These are phyloP conservation scores for Avena eriantha DNA, from an alignment of 176 grass and related monocot genomes.

Conservation along the genomic window DNA sequence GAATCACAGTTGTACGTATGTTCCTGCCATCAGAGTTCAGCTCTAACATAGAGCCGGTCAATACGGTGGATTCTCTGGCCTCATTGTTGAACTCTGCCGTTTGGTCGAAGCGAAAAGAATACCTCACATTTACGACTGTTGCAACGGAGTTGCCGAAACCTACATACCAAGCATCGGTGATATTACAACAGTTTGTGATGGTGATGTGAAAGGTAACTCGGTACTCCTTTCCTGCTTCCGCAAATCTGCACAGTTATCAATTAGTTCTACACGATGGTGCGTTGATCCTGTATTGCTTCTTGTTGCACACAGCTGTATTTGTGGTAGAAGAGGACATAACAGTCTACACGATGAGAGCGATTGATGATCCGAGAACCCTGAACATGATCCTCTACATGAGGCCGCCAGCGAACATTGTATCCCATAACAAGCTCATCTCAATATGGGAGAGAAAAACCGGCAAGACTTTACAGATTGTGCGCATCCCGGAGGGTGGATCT, in stretches of 20 bases:
- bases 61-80: not conserved
- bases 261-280: not conserved
- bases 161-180: constrained; percentile 3
- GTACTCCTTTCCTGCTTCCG: not conserved
- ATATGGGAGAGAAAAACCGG: constrained; percentile 52
- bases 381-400: constrained; percentile 72
- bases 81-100: not conserved
- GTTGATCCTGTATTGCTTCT: not conserved
- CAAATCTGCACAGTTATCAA: not conserved
- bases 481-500: constrained; percentile 45
- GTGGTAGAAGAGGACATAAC: constrained; percentile 58
- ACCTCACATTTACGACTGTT: not conserved
- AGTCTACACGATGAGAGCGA: constrained; percentile 44
- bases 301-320: constrained; percentile 36
- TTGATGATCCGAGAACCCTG: constrained; percentile 51
- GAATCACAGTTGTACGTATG: not conserved
- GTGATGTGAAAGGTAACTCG: not conserved
- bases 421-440: constrained; percentile 58
- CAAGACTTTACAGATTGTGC: constrained; percentile 45
- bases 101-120: not conserved
- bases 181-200: not conserved
- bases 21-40: constrained; percentile 4
- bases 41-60: not conserved
- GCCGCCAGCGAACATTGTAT: constrained; percentile 40
- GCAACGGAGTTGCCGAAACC: not conserved